Conservation (phyloP, 345 rosid species). For the Erodium maritimum region DNA sequence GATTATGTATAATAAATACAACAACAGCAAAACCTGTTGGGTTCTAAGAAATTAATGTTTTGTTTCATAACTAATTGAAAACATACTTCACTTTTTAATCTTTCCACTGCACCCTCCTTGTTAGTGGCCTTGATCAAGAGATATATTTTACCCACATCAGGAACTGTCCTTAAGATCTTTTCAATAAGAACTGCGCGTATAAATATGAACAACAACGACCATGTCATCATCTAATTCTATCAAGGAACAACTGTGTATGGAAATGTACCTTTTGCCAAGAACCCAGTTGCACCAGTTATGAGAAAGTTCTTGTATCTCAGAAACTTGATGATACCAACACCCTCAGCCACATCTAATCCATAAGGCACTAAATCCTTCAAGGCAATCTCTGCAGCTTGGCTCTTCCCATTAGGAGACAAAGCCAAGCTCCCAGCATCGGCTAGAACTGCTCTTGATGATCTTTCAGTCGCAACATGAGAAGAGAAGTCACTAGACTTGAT, state of each 20-base stretch:
- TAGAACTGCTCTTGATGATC: slow-evolving; percentile 24
- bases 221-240: not conserved
- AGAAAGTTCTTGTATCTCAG: slow-evolving; percentile 61
- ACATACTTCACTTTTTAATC: slow-evolving; percentile 68
- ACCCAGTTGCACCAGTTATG: slow-evolving; percentile 90
- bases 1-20: not conserved
- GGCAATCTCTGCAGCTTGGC: slow-evolving; percentile 28
- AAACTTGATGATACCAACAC: slow-evolving; percentile 79
- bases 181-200: slow-evolving; percentile 54
- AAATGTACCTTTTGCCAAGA: slow-evolving; percentile 65
- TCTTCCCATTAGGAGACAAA: slow-evolving; percentile 42
- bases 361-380: slow-evolving; percentile 48
- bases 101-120: slow-evolving; percentile 60
- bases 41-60: not conserved
- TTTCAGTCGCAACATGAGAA: slow-evolving; percentile 35
- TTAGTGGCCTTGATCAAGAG: slow-evolving; percentile 65
- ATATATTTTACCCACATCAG: slow-evolving; percentile 81
- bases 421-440: slow-evolving; percentile 51
- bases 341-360: slow-evolving; percentile 32
- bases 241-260: not conserved
- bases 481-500: slow-evolving; percentile 27
- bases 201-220: not conserved
- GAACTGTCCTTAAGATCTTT: slow-evolving; percentile 74
- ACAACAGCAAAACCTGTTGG: too few relatives aligned
- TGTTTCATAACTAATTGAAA: not conserved